A percentile compares a stretch with the other conserved stretches of the same genome.
Evolutionary conservation across 2,329 filamentous ascomycete genomes (phyloP).

Genomic region (Scortechinia acanthostroma): DNA sequence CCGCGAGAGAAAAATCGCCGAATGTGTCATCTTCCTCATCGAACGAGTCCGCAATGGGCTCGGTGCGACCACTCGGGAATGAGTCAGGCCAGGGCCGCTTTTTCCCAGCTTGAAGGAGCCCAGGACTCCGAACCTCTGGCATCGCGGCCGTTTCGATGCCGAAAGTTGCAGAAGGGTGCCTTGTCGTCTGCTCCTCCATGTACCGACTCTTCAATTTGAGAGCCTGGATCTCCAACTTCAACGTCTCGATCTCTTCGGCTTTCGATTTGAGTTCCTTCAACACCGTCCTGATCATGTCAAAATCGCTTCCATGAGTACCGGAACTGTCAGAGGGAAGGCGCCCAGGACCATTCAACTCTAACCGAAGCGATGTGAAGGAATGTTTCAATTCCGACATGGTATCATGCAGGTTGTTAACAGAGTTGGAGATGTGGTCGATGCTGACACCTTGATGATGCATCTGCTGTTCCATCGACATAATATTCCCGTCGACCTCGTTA

Average conservation of each 20-base stretch:
- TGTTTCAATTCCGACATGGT: constrained; percentile 26
- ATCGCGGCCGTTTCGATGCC: neutral
- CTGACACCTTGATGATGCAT: constrained; percentile 23
- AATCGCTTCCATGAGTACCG: constrained; percentile 9
- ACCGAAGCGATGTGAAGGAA: constrained; percentile 23
- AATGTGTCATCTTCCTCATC: constrained; percentile 16
- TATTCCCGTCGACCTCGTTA: constrained; percentile 6
- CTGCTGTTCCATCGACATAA: constrained; percentile 17
- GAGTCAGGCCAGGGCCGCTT: constrained; percentile 20
- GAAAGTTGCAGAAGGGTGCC: constrained; percentile 8
- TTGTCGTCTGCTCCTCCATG: constrained; percentile 16
- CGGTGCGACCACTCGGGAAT: constrained; percentile 12
- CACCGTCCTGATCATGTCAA: constrained; percentile 25
- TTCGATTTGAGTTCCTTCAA: constrained; percentile 25
- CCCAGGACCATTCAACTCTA: constrained; percentile 20
- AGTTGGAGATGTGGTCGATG: constrained; percentile 24
- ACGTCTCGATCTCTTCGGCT: constrained; percentile 24
- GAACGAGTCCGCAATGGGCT: constrained; percentile 19
- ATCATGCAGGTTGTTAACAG: constrained; percentile 24
- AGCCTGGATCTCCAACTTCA: constrained; percentile 24
- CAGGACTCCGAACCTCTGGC: constrained; percentile 15
- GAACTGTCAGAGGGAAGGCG: constrained; percentile 11
- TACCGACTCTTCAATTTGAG: constrained; percentile 22
- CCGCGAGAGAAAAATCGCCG: constrained; percentile 14
- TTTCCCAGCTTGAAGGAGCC: constrained; percentile 18